Base-by-base conservation (phyloP, 768 basidiomycete genomes). In the Mycena galericulata region DNA sequence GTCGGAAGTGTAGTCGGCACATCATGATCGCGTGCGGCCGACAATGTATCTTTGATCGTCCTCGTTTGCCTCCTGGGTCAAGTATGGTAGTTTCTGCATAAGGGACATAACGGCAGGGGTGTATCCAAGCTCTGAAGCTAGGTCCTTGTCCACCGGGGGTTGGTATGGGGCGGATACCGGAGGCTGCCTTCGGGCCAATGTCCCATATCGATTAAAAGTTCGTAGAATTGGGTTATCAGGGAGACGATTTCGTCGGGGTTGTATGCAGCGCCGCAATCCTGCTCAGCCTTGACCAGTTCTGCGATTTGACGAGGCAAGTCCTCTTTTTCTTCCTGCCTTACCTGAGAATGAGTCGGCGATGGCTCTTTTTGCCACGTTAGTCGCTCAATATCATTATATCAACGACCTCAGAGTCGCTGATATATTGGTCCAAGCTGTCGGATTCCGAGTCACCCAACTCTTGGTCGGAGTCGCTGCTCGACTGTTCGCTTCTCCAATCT, bases 21-120 rank as follows among this genome's bases (percentile, higher is more conserved):
- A 46, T n/a, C n/a, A n/a, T n/a, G n/a, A n/a, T 8, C n/a, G 54
- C 27, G 64, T 62, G 20, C 47, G 29, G 45, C 14, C 20, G 17
- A 61, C 15, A 22, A 70, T 55, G 22, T 43, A 24, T 14, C 11
- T 46, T 2, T 36, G 1, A 2, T 58, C 34, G 50, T 55, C 26
- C 32, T n/a, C 5, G 57, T 46, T 47, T 29, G 45, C 50, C 30
- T 38, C n/a, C 14, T 14, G 18, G n/a, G 6, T 24, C 24, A 61
- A 3, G 26, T 62, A 70, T 18, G 64, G 69, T 1, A 70, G 55
- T 36, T 43, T n/a, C 11, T 62, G 53, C 64, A 70, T 70, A 40
- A 66, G 53, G 7, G 53, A 38, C 29, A 70, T 55, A 8, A 24
- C 64, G 34, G 36, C 29, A 4, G 64, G 40, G 51, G 53, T 18